Evolutionary conservation across 805 yeast genomes (phyloP).

Genomic region (Teunomyces barrocoloradensis): DNA sequence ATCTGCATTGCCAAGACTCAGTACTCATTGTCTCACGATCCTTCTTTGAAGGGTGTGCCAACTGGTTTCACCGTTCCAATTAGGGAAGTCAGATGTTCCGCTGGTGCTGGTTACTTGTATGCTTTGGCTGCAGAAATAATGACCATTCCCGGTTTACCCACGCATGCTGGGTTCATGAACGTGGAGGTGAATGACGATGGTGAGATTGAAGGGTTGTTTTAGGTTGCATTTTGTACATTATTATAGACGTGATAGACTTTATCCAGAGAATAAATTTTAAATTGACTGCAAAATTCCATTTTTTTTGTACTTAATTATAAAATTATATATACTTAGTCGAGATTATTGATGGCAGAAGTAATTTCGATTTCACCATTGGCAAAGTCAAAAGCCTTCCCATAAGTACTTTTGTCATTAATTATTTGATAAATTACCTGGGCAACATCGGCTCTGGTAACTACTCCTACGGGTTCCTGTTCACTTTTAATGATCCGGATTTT

Average conservation of each 20-base stretch:
- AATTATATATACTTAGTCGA: neutral
- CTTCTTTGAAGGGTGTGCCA: constrained; percentile 91
- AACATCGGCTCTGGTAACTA: constrained; percentile 52
- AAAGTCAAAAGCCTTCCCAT: constrained; percentile 43
- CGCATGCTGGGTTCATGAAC: constrained; percentile 95
- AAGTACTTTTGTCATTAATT: constrained; percentile 35
- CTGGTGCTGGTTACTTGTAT: constrained; percentile 95
- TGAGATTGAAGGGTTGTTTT: constrained; percentile 90
- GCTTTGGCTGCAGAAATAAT: constrained; percentile 96
- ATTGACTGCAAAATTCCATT: neutral
- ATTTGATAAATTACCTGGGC: constrained; percentile 44
- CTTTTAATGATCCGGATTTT: constrained; percentile 35
- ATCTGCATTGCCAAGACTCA: constrained; percentile 98
- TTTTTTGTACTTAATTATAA: neutral
- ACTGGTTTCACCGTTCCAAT: constrained; percentile 91
- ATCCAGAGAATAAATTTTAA: neutral
- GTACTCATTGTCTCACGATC: constrained; percentile 93
- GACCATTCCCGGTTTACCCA: constrained; percentile 96
- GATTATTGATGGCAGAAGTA: neutral
- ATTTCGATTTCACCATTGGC: constrained; percentile 39
- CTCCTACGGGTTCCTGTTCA: constrained; percentile 18
- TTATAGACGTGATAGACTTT: constrained; percentile 3
- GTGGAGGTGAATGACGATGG: constrained; percentile 91
- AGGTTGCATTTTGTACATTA: constrained; percentile 13
- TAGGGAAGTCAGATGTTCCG: constrained; percentile 88